Percentiles rank a stretch among this genome's conserved stretches.
These are phyloP conservation scores for Triticum turgidum DNA, from an alignment of 176 grass and related monocot species.

Conservation along the genomic window DNA sequence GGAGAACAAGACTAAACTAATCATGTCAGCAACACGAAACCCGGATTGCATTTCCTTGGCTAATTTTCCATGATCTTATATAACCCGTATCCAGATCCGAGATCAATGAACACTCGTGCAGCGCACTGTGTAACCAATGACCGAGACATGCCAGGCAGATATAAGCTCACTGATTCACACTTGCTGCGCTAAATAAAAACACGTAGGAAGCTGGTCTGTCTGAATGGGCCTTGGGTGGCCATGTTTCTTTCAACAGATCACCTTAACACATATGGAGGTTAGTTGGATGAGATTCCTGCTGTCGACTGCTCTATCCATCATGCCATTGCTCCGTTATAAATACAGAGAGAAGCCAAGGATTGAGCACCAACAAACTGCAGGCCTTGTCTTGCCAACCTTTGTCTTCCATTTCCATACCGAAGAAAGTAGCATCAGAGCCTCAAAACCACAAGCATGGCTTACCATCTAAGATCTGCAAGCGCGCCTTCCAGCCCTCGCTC, in stretches of 20 bases:
- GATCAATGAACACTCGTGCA: neutral
- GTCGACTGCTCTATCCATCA: neutral
- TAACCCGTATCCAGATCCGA: neutral
- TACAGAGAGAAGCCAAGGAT: neutral
- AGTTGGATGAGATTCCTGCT: constrained; percentile 32
- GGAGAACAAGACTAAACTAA: no score
- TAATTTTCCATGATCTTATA: neutral
- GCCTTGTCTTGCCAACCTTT: constrained; percentile 9
- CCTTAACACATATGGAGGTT: constrained; percentile 5
- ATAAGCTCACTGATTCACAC: neutral
- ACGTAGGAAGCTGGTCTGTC: constrained; percentile 1
- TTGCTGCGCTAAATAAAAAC: constrained; percentile 11
- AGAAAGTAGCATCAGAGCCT: constrained; percentile 9
- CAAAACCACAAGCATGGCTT: constrained; percentile 35
- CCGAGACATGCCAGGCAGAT: constrained; percentile 32
- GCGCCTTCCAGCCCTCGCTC: constrained; percentile 44
- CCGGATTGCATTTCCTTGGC: neutral
- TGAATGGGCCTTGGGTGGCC: neutral
- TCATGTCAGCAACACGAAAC: neutral
- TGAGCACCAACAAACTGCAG: constrained; percentile 29
- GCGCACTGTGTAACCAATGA: constrained; percentile 17
- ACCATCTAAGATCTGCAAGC: constrained; percentile 49
- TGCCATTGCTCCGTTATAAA: constrained; percentile 13
- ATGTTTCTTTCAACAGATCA: constrained; percentile 18
- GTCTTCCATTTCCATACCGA: neutral